Evolutionary conservation across 208 protist genomes (phyloP), one percentile per base, ranked within the genome.

Genomic region (Trypanosoma cruzi): DNA sequence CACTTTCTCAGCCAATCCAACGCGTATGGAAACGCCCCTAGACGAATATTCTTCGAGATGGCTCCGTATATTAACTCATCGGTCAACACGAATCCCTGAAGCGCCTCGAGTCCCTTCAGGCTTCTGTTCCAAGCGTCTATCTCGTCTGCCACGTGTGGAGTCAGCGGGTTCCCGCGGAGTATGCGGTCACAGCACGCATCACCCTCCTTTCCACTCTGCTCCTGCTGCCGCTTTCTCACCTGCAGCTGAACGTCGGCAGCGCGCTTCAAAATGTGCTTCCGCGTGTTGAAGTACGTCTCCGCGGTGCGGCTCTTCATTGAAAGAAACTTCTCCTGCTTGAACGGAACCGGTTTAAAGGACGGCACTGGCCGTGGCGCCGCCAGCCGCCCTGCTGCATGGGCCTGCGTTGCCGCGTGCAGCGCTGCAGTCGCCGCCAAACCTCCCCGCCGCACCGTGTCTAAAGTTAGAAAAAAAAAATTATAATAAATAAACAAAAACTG

Each of bases 311-410:
- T 87, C 57, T 90, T 85, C 50, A 94, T 85, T 13, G 88, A 91
- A 32, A 94, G 80, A 64, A 92, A 94, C 60, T 92, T 94, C 31
- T 88, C 88, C 22, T 81, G 74, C 49, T 72, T 73, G 37, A 92
- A 94, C 0, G 73, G 74, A 11, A 79, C 53, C 20, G 88, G 83
- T 22, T 75, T 81, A 56, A 94, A 91, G 22, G 65, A 53, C 1
- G 84, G 73, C 50, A 71, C 34, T 13, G 42, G 22, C 46, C 57
- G 58, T 24, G 57, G 70, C 13, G 70, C 61, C 2, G 53, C 24
- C 14, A 67, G 28, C 56, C 37, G 14, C 22, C 68, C 24, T 14
- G 46, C 44, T 24, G 50, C 50, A 2, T n/a, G 13, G 28, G 16
- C 28, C 16, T 11, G 60, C 44, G 44, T 49, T n/a, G n/a, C n/a